Percentiles rank a stretch among this genome's conserved stretches.
Conservation (phyloP, 306 rosid species). For the Acacia confusa region DNA sequence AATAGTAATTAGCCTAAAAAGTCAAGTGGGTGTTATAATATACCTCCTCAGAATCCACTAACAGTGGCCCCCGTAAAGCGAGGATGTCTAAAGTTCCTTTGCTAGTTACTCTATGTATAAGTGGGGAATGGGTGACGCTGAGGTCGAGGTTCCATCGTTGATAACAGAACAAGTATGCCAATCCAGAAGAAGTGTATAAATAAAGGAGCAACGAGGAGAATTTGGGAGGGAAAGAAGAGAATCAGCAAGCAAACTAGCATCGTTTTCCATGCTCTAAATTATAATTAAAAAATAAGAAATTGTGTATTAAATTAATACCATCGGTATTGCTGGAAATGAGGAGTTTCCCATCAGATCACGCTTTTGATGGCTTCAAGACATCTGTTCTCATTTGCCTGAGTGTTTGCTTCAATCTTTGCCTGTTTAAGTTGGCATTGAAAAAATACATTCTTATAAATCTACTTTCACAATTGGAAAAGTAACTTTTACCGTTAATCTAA, state of each 20-base stretch:
- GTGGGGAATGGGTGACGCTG: neutral
- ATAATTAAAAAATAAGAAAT: neutral
- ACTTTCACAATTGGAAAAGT: too few species aligned
- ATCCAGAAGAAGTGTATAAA: neutral
- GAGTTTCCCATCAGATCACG: neutral
- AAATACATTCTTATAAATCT: too few species aligned
- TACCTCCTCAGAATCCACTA: constrained; percentile 2
- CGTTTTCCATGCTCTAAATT: neutral
- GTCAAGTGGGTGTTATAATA: neutral
- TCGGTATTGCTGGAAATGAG: neutral
- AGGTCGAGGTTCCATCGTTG: constrained; percentile 2
- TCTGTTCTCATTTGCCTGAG: neutral
- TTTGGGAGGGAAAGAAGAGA: neutral
- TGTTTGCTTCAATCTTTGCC: neutral
- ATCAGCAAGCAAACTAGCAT: neutral
- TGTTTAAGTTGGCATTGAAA: too few species aligned
- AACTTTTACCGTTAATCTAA: too few species aligned
- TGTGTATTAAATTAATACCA: too few species aligned
- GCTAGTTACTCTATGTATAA: neutral
- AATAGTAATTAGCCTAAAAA: too few species aligned
- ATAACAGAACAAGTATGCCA: neutral
- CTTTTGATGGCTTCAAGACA: neutral
- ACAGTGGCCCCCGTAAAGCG: constrained; percentile 24
- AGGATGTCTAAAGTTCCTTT: constrained; percentile 8
- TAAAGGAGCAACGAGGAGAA: neutral